phyloP scores from a whole-genome alignment of 257 asterid genomes.

The Solanum phureja region DNA sequence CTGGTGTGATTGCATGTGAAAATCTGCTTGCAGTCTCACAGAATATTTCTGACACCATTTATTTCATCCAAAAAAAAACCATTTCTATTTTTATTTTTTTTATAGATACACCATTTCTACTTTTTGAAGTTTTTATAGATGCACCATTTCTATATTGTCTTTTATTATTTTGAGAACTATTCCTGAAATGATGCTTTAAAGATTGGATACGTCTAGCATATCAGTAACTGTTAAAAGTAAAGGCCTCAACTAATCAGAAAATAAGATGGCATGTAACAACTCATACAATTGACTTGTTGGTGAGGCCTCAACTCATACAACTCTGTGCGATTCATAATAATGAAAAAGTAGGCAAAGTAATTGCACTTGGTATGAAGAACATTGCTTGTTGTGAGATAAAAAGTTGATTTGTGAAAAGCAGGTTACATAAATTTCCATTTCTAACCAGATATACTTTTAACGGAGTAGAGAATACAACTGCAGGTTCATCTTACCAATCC shows the following conservation, averaged over 20 bases:
- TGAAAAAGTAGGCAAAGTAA: neutral
- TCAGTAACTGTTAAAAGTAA: neutral
- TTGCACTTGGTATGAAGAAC: neutral
- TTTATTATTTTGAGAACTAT: neutral
- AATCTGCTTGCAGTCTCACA: neutral
- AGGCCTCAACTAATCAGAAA: neutral
- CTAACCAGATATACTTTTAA: neutral
- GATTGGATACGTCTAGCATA: neutral
- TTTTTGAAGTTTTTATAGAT: neutral
- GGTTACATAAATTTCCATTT: neutral
- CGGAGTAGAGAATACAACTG: neutral
- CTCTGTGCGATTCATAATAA: neutral
- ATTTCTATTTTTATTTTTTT: neutral
- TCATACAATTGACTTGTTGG: neutral
- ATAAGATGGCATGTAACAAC: neutral
- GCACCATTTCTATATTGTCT: neutral
- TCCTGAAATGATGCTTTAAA: neutral
- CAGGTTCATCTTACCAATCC: constrained; percentile 52
- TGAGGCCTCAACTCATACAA: neutral
- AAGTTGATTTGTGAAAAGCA: neutral
- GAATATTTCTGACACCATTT: neutral
- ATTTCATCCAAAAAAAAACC: neutral
- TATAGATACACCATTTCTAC: neutral
- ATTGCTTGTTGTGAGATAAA: neutral
- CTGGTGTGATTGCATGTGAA: neutral